These are phyloP conservation scores for Suhomyces kunorum DNA, from an alignment of 1,139 yeast genomes.

Conservation along the genomic window DNA sequence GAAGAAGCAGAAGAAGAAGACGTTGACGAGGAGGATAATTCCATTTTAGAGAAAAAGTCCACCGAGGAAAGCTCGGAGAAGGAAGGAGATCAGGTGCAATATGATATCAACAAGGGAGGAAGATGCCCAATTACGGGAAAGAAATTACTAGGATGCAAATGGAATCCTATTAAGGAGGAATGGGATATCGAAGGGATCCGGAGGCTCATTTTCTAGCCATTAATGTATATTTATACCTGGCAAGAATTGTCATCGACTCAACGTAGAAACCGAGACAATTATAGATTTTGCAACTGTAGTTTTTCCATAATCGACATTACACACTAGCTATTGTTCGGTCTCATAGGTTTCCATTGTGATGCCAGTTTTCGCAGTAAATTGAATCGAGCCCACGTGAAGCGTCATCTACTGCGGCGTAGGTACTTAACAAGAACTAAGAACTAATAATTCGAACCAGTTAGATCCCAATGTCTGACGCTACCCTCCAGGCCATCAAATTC, in stretches of 20 bases:
- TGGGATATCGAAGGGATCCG: constrained; percentile 82
- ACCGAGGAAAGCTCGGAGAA: constrained; percentile 18
- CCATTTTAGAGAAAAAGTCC: constrained; percentile 19
- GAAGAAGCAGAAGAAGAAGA: constrained; percentile 15
- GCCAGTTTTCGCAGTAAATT: constrained; percentile 1
- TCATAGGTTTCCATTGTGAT: too few relatives aligned
- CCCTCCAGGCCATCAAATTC: constrained; percentile 71
- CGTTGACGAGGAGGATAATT: constrained; percentile 22
- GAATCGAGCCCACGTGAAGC: constrained; percentile 1
- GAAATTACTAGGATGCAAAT: constrained; percentile 69
- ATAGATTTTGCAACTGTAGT: too few relatives aligned
- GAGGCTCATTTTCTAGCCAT: constrained; percentile 61
- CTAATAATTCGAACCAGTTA: background rate
- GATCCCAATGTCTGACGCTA: constrained; percentile 14
- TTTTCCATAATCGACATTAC: background rate
- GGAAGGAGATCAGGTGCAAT: constrained; percentile 9
- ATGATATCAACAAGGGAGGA: constrained; percentile 55
- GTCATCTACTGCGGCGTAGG: background rate
- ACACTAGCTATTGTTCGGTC: background rate
- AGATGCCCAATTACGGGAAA: constrained; percentile 85
- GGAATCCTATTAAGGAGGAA: constrained; percentile 54
- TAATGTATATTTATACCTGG: too few relatives aligned
- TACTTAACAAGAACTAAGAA: background rate
- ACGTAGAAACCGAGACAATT: too few relatives aligned
- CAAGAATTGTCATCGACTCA: too few relatives aligned